Conservation (phyloP, 2,329 filamentous ascomycete species). For the Xylariaceae sp. region DNA sequence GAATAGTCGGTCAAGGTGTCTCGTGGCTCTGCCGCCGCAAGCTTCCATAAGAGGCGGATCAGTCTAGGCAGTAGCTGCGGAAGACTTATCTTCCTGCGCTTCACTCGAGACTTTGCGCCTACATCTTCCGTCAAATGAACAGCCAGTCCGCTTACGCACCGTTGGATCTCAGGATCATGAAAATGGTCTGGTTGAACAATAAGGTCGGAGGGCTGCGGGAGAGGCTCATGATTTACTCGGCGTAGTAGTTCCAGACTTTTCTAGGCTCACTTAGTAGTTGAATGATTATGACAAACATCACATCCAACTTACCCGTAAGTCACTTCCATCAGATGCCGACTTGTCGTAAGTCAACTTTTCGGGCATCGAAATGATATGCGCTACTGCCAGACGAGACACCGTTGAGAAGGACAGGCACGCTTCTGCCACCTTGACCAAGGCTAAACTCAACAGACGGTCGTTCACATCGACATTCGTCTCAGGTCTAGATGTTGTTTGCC, state of each 20-base stretch:
- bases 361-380: conserved; percentile 41
- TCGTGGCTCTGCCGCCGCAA: conserved; percentile 28
- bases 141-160: conserved; percentile 22
- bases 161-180: conserved; percentile 24
- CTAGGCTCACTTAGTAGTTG: conserved; percentile 26
- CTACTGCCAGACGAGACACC: conserved; percentile 38
- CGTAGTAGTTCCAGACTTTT: conserved; percentile 31
- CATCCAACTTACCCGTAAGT: conserved; percentile 38
- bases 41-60: conserved; percentile 25
- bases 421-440: conserved; percentile 37
- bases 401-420: conserved; percentile 31
- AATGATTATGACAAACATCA: conserved; percentile 11
- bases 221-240: conserved; percentile 21
- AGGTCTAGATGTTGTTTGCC: conserved; percentile 28
- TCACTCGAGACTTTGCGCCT: conserved; percentile 24
- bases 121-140: conserved; percentile 10
- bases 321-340: conserved; percentile 33
- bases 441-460: conserved; percentile 35
- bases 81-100: conserved; percentile 31
- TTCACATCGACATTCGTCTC: conserved; percentile 28
- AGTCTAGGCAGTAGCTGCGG: conserved; percentile 23
- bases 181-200: conserved; percentile 25
- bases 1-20: conserved; percentile 31
- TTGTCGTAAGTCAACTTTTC: conserved; percentile 34
- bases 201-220: conserved; percentile 18